Evolutionary conservation across 345 rosid genomes (phyloP).

Genomic region (Carallia pectinifolia): DNA sequence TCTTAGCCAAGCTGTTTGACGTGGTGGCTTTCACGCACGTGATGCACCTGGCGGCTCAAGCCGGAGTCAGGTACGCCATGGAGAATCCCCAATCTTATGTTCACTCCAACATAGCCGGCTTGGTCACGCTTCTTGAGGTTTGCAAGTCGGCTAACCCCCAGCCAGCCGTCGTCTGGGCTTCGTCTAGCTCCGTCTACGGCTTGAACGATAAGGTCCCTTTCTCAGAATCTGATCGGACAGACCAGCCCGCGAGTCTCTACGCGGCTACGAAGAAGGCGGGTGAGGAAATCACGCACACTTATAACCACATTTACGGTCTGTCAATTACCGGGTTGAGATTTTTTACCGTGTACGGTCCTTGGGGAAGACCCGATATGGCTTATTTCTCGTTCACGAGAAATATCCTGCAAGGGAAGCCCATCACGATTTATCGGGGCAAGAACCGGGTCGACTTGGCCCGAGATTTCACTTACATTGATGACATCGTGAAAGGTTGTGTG

Average conservation of each 20-base stretch:
- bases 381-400: slow-evolving; percentile 49
- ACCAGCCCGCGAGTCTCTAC: slow-evolving; percentile 78
- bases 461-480: slow-evolving; percentile 83
- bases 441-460: slow-evolving; percentile 64
- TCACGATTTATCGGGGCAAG: slow-evolving; percentile 64
- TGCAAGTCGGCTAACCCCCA: slow-evolving; percentile 73
- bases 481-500: slow-evolving; percentile 71
- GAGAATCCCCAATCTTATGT: slow-evolving; percentile 75
- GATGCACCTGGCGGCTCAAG: slow-evolving; percentile 90
- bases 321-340: slow-evolving; percentile 74
- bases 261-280: slow-evolving; percentile 90
- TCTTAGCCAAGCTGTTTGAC: slow-evolving; percentile 63
- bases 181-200: slow-evolving; percentile 80
- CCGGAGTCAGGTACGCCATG: slow-evolving; percentile 71
- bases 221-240: slow-evolving; percentile 68
- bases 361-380: slow-evolving; percentile 94
- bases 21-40: slow-evolving; percentile 78
- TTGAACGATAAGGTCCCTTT: slow-evolving; percentile 67
- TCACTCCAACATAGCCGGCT: slow-evolving; percentile 72
- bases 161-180: slow-evolving; percentile 83
- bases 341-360: slow-evolving; percentile 83
- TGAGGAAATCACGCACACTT: slow-evolving; percentile 77
- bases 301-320: slow-evolving; percentile 77
- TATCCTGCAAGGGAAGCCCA: slow-evolving; percentile 71
- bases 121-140: slow-evolving; percentile 64